Evolutionary conservation across 768 basidiomycete genomes (phyloP), one percentile per base, ranked within the genome.

Genomic region (Lactifluus hygrophoroides): DNA sequence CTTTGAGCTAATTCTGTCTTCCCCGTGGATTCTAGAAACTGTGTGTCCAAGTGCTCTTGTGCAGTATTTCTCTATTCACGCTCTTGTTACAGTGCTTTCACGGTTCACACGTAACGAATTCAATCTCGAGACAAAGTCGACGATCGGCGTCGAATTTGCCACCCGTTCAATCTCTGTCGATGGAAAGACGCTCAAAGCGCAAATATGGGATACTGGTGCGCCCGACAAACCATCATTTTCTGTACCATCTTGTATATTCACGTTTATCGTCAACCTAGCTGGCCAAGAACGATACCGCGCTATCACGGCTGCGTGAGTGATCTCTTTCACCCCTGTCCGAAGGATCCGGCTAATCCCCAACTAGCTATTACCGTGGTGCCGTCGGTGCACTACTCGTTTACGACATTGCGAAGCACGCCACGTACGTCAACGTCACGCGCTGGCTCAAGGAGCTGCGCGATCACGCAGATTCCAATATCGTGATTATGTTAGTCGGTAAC

Each of bases 61-160:
- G 30, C 21, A 47, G 47, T 37, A 21, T 13, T 27, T 40, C 30
- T 54, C 28, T 56, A 57, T 51, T 62, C 54, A 53, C 34, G 62
- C 44, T 58, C 61, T 47, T 52, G 49, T 47, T 40, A 34, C 71
- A 99, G 96, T 99, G 74, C 94, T 99, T 71, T 95, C 94, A 75
- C 93, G 96, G 69, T 99, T 99, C 83, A 99, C 96, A 65, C 86
- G 94, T 66, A 97, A 97, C 70, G 94, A 98, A 75, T 99, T 99
- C 84, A 96, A 94, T 78, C 81, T 95, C 65, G 96, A 98, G 70
- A 93, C 94, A 44, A 97, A 98, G 78, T 98, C 95, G 61, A 99
- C 96, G 23, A 98, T 99, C 72, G 95, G 96, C 54, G 95, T 99
- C 66, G 95, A 98, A 74, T 99, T 99, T 67, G 96, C 95, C 3